Evolutionary conservation across 371 early-diverging fungal genomes (phyloP).

Genomic region (Mucor ambiguus): DNA sequence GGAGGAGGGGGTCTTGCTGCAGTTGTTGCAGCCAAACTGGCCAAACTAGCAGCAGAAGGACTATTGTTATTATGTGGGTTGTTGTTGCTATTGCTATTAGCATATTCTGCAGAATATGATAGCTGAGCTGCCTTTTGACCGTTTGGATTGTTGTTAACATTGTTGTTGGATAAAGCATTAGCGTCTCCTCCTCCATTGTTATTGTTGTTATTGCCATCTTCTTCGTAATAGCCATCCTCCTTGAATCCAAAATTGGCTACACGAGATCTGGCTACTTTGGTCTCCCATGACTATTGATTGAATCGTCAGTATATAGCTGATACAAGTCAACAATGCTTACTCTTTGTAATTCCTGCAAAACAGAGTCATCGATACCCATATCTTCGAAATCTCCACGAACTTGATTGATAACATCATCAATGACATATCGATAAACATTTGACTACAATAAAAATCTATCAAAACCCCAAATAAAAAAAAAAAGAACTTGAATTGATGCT

Average conservation of each 20-base stretch:
- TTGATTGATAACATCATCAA: slow-evolving; percentile 92
- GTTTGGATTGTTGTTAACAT: not conserved
- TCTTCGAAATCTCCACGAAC: slow-evolving; percentile 89
- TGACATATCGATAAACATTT: slow-evolving; percentile 86
- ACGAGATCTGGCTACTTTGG: slow-evolving; percentile 74
- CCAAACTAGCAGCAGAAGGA: slow-evolving; percentile 27
- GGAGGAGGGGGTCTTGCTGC: slow-evolving; percentile 3
- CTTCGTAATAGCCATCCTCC: slow-evolving; percentile 50
- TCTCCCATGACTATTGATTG: slow-evolving; percentile 75
- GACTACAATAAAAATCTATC: slow-evolving; percentile 43
- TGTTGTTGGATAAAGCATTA: not conserved
- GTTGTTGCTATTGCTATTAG: not conserved
- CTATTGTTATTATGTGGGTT: not conserved
- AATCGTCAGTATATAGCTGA: not conserved
- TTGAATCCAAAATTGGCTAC: slow-evolving; percentile 74
- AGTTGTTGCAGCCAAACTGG: slow-evolving; percentile 18
- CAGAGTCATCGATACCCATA: slow-evolving; percentile 87
- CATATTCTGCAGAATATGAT: slow-evolving; percentile 13
- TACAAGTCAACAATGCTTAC: slow-evolving; percentile 43
- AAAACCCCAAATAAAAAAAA: not conserved
- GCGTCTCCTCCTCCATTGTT: not conserved
- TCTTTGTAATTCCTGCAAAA: slow-evolving; percentile 85
- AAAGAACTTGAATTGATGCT: slow-evolving; percentile 3
- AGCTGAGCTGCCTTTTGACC: not conserved
- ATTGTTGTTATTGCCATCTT: slow-evolving; percentile 22